phyloP scores from a whole-genome alignment of 139 green algal genomes.

The Pseudopediastrum boryanum region DNA sequence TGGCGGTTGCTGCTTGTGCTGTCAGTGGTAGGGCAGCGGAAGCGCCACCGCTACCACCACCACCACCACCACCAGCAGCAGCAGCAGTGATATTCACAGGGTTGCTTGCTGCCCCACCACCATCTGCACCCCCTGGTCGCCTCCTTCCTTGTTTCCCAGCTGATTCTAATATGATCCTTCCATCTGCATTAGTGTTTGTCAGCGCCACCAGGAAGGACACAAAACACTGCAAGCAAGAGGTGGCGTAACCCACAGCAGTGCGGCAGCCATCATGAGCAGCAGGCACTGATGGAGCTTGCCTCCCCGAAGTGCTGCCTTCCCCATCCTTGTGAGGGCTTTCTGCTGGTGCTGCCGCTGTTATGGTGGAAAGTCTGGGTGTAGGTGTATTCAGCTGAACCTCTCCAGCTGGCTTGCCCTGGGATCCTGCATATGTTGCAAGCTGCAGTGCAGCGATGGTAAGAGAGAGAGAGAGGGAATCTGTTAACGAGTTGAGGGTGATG shows the following conservation, averaged over 20 bases:
- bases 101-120: not conserved
- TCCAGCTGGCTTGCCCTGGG: no score
- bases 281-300: constrained; percentile 4
- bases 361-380: no score
- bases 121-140: no score
- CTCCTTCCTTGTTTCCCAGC: not conserved
- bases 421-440: no score
- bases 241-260: no score
- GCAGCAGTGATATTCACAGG: not conserved
- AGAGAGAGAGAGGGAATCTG: no score
- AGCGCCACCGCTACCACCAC: not conserved
- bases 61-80: not conserved
- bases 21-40: constrained; percentile 4
- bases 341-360: not conserved
- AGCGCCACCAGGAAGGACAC: constrained; percentile 79
- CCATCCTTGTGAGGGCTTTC: not conserved
- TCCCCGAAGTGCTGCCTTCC: no score
- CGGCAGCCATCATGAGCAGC: no score
- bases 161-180: constrained; percentile 80
- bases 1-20: not conserved
- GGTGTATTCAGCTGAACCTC: not conserved
- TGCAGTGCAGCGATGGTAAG: no score
- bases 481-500: no score
- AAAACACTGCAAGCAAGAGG: constrained; percentile 68
- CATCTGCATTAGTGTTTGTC: constrained; percentile 82